Base-by-base conservation (phyloP, 2,329 filamentous ascomycete species). In the Aspergillus amoenus region DNA sequence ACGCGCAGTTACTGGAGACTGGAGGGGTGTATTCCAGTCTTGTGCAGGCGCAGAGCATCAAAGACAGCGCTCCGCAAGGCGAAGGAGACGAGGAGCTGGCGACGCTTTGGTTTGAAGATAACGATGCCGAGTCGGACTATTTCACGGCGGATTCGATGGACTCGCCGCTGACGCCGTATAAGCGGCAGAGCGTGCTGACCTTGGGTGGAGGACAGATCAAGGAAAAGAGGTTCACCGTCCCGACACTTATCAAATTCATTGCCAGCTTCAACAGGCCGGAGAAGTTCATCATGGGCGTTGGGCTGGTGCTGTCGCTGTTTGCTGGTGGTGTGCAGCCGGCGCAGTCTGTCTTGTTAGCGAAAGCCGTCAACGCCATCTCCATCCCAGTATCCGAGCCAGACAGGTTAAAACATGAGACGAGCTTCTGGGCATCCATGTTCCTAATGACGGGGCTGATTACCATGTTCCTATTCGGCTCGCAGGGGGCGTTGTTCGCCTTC, bases 381-480 rank as follows among this genome's bases (percentile, higher is more conserved):
- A 75, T 86, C 12, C 83, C 79, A 21, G 75, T 77, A 7, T 72
- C 65, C 39, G 80, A 80, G 69, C 83, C 80, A 43, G 71, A 71
- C 32, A 71, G 84, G 47, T 79, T 93, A 49, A 84, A 86, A 62
- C 78, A 81, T 37, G 83, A 92, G 57, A 85, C 88, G 24, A 85
- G 90, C 68, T 95, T 95, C 74, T 96, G 90, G 90, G 87, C 84
- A 56, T 78, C 85, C 64, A 95, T 96, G 91, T 95, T 88, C 72
- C 81, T 92, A 62, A 92, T 94, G 85, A 79, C 96, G 44, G 91
- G 85, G 0, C 68, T 90, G 52, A 84, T 89, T 5, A 83, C 88
- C 67, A 82, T 94, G 57, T 69, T 91, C 42, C 78, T 87, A 3
- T 91, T 88, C 66, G 70, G 81, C 30, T 71, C 77, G 2, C 88